A percentile compares a stretch with the other conserved stretches of the same genome.
phyloP scores from a whole-genome alignment of 2,329 filamentous ascomycete species.

The Colletotrichum lindemuthianum region DNA sequence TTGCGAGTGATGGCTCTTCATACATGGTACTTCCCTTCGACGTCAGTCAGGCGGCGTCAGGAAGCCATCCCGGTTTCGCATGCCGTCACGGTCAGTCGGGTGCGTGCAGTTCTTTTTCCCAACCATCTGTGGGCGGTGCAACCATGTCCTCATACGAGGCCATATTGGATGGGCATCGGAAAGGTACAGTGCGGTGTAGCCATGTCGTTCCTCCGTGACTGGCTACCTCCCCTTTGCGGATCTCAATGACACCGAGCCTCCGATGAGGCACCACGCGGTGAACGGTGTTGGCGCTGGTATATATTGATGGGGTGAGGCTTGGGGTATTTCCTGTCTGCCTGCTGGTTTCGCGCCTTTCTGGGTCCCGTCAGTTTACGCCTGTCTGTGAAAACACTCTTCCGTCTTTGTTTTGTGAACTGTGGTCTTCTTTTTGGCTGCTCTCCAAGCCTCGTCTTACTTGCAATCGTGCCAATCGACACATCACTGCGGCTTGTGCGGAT shows the following conservation, averaged over 20 bases:
- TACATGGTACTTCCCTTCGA: neutral
- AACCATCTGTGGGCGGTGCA: conserved; percentile 22
- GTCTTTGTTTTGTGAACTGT: too few species aligned
- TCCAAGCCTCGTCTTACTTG: too few species aligned
- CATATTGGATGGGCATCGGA: conserved; percentile 49
- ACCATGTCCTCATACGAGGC: conserved; percentile 46
- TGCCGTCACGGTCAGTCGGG: conserved; percentile 22
- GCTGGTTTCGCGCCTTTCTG: too few species aligned
- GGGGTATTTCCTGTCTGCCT: too few species aligned
- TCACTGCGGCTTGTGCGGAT: too few species aligned
- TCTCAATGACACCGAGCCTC: conserved; percentile 2
- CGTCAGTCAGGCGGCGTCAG: too few species aligned
- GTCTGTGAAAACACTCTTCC: too few species aligned
- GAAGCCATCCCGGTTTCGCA: neutral
- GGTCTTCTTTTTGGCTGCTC: too few species aligned
- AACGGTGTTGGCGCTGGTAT: conserved; percentile 8
- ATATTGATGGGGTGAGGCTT: conserved; percentile 1
- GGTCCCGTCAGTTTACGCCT: too few species aligned
- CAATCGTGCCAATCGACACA: too few species aligned
- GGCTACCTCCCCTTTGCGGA: conserved; percentile 1
- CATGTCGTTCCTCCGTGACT: conserved; percentile 13
- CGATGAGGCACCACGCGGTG: neutral
- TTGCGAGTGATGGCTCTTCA: neutral
- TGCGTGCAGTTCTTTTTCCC: conserved; percentile 27
- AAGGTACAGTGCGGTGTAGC: conserved; percentile 40